These are phyloP conservation scores for Diophrys appendiculata DNA, from an alignment of 73 alveolate species.

Conservation along the genomic window DNA sequence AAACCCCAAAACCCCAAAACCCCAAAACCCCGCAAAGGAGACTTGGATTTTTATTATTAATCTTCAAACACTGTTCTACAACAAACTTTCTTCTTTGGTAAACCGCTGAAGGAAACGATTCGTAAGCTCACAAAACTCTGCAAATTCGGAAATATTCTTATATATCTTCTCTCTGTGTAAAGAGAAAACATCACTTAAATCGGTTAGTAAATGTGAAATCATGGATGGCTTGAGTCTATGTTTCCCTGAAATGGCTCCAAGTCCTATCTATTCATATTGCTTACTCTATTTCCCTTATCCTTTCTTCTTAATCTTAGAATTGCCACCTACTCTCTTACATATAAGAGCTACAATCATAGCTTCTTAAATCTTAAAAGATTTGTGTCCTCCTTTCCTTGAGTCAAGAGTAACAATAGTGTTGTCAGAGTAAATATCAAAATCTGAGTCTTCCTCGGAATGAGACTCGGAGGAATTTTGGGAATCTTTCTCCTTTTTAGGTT, in stretches of 20 bases:
- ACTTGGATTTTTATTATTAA: background rate
- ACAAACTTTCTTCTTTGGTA: background rate
- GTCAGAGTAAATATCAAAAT: background rate
- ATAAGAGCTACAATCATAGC: background rate
- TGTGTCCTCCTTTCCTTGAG: background rate
- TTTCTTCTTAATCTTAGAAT: background rate
- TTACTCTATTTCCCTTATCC: background rate
- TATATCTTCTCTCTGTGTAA: background rate
- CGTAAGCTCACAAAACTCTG: slow-evolving; percentile 11
- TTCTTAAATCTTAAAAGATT: background rate
- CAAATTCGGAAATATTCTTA: background rate
- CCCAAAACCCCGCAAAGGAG: too few species aligned
- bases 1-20: too few species aligned
- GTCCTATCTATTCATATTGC: background rate
- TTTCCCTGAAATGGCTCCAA: background rate
- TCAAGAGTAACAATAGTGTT: background rate
- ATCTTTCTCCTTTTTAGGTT: background rate
- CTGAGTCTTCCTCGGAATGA: background rate
- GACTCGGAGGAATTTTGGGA: background rate
- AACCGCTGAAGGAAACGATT: background rate
- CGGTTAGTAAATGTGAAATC: background rate
- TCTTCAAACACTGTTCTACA: background rate
- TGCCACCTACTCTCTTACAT: background rate
- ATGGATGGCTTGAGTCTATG: background rate
- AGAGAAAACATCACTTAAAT: background rate